Percentiles rank a stretch among this genome's conserved stretches.
Evolutionary conservation across 139 green algal species (phyloP).

Genomic region (Picochlorum sp.): DNA sequence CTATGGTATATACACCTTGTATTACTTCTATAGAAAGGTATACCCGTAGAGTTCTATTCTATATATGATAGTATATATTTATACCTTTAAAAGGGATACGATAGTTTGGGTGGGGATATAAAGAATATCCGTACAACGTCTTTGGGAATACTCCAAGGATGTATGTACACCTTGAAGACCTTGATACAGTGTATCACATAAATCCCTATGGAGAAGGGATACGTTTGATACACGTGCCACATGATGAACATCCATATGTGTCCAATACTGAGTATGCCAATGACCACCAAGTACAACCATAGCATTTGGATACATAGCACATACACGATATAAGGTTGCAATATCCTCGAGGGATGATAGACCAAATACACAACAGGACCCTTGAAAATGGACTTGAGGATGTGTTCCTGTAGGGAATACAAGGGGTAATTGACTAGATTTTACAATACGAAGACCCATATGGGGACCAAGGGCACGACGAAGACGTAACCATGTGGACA

Average conservation of each 20-base stretch:
- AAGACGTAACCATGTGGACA: neutral
- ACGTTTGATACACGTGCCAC: no score
- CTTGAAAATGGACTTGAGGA: neutral
- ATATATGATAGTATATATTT: no score
- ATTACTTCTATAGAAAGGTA: no score
- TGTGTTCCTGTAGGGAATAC: neutral
- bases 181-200: no score
- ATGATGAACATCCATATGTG: neutral
- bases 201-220: no score
- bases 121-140: no score
- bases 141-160: no score
- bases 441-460: neutral
- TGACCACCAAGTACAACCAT: neutral
- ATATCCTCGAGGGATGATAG: conserved; percentile 3
- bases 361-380: conserved; percentile 2
- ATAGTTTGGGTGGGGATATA: no score
- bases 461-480: neutral
- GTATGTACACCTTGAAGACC: no score
- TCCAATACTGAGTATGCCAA: neutral
- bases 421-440: neutral
- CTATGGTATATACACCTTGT: no score
- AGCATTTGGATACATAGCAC: conserved; percentile 1
- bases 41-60: no score
- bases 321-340: neutral
- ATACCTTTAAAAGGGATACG: no score